Evolutionary conservation across 768 basidiomycete species (phyloP).

Genomic region (Macrolepiota fuliginosa): DNA sequence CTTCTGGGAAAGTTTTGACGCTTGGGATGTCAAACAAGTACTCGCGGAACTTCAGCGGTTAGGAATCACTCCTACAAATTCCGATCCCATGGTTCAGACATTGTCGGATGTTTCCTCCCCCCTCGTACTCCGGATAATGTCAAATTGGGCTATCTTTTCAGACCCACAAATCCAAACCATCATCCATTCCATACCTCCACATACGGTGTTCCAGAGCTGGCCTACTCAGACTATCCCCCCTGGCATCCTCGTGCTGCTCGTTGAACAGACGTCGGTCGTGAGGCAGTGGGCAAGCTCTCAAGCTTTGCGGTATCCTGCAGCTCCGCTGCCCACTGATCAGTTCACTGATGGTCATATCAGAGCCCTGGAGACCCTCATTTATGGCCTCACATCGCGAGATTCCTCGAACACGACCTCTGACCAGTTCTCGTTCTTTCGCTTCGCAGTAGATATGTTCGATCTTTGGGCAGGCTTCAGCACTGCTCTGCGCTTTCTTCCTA

Average conservation of each 20-base stretch:
- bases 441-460: slow-evolving; percentile 36
- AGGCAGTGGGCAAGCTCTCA: slow-evolving; percentile 62
- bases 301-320: slow-evolving; percentile 28
- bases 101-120: slow-evolving; percentile 47
- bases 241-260: slow-evolving; percentile 55
- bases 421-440: slow-evolving; percentile 13
- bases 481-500: slow-evolving; percentile 55
- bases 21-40: slow-evolving; percentile 61
- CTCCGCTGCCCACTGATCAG: slow-evolving; percentile 45
- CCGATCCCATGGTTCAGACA: slow-evolving; percentile 19
- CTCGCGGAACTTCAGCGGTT: slow-evolving; percentile 42
- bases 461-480: slow-evolving; percentile 51
- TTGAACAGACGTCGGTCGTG: slow-evolving; percentile 46
- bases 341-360: slow-evolving; percentile 46
- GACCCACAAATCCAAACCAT: slow-evolving; percentile 44
- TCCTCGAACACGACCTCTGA: not conserved
- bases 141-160: slow-evolving; percentile 56
- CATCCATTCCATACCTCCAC: slow-evolving; percentile 36
- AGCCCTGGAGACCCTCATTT: slow-evolving; percentile 41
- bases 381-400: slow-evolving; percentile 22
- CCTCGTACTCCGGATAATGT: slow-evolving; percentile 58
- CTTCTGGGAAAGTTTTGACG: slow-evolving; percentile 64
- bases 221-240: slow-evolving; percentile 58
- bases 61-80: slow-evolving; percentile 20
- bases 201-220: slow-evolving; percentile 43